phyloP scores from a whole-genome alignment of 2,329 filamentous ascomycete genomes.

The Pleurostoma richardsiae region DNA sequence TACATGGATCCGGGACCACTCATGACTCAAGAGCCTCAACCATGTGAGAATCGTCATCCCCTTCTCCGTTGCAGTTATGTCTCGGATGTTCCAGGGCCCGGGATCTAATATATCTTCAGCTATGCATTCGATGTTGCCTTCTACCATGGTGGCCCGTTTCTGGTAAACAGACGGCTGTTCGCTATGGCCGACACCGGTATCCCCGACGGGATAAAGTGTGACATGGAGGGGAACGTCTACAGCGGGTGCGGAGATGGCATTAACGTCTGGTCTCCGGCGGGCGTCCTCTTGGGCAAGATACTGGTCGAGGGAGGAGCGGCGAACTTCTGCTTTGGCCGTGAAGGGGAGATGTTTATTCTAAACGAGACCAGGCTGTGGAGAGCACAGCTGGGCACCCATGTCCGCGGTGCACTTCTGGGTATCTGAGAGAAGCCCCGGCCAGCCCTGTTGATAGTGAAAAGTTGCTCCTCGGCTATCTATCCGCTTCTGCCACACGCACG shows the following conservation, averaged over 20 bases:
- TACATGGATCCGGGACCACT: constrained; percentile 25
- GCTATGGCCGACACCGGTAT: constrained; percentile 41
- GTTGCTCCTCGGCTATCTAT: no score
- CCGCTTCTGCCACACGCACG: no score
- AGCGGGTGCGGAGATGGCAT: constrained; percentile 42
- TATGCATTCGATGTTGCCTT: constrained; percentile 27
- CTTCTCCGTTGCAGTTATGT: background rate
- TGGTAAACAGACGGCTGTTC: constrained; percentile 44
- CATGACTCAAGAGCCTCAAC: constrained; percentile 14
- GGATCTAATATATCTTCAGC: constrained; percentile 9
- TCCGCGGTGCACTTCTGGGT: constrained; percentile 18
- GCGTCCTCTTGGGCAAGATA: constrained; percentile 39
- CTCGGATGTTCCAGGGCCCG: background rate
- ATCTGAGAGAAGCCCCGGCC: background rate
- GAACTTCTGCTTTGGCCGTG: constrained; percentile 41
- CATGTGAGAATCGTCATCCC: constrained; percentile 17
- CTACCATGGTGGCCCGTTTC: constrained; percentile 25
- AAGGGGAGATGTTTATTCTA: constrained; percentile 37
- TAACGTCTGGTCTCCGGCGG: constrained; percentile 39
- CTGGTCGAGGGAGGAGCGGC: constrained; percentile 33
- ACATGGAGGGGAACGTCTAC: constrained; percentile 41
- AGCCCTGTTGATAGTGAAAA: no score
- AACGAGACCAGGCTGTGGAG: constrained; percentile 40
- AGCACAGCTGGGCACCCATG: constrained; percentile 22
- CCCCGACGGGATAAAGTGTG: constrained; percentile 42